Base-by-base conservation (phyloP, 2,329 filamentous ascomycete species). In the Apiospora malaysiana region DNA sequence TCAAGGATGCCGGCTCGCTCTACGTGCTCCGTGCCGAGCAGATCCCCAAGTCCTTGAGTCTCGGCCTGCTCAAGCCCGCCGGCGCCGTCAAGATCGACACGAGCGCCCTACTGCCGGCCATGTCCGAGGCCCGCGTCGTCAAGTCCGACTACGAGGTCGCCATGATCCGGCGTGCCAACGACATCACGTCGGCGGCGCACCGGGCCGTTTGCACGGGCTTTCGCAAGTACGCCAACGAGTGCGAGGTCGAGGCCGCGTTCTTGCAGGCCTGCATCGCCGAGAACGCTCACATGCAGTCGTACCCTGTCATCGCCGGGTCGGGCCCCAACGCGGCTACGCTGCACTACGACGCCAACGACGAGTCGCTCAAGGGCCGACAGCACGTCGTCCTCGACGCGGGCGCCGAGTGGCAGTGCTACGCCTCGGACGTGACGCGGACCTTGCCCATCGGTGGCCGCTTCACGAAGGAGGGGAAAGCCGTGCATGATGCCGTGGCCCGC, bases 141-240 rank as follows among this genome's bases (percentile, higher is more conserved):
- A 98, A 98, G 83, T 91, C 93, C 66, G 86, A 88, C n/a, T 94
- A 97, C 79, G 95, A 99, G 79, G 87, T 98, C 69, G 90, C 89
- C 4, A 88, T 96, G 75, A 92, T 98, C 77, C 90, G 92, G 21
- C 90, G 91, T 71, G 95, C 96, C 45, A 96, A 95, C 78, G 88
- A 87, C 56, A 90, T 98, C 74, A 94, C 94, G 3, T 91, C 92
- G 1, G 85, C 87, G 45, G 96, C 93, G 0, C 96, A 98, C 81
- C 86, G 89, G 63, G 88, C 88, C 40, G 92, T 97, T 14, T 89
- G 95, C 70, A 85, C 87, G 73, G 85, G 86, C 2, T 85, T 96
- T 27, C 85, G 86, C 27, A 79, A 80, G 0, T 89, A 95, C 72
- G 85, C 82, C 23, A 97, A 93, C 75, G 95, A 99, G 83, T 89